Conservation (phyloP, 176 grass and related monocot species). For the Carex parvula region DNA sequence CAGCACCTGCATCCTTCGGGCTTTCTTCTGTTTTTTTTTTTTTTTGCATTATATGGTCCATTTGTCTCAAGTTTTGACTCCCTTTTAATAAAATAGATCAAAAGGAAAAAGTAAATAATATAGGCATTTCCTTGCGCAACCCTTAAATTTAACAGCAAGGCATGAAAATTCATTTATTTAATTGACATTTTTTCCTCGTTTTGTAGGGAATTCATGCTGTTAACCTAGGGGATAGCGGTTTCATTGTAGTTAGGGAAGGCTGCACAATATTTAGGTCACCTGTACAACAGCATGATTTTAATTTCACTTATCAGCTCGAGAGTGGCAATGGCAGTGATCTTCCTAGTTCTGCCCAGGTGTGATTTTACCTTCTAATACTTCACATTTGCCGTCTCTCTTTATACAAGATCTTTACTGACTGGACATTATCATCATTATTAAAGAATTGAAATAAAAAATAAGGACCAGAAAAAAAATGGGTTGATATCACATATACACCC, state of each 20-base stretch:
- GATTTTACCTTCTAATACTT: constrained; percentile 22
- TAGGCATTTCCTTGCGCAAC: background rate
- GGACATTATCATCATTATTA: background rate
- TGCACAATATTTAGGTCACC: constrained; percentile 82
- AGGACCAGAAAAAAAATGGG: background rate
- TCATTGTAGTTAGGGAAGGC: constrained; percentile 82
- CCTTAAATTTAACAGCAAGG: background rate
- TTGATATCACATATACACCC: too few species aligned
- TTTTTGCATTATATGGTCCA: background rate
- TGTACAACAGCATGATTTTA: constrained; percentile 97
- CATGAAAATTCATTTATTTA: background rate
- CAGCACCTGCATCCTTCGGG: background rate
- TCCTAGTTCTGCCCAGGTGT: constrained; percentile 86
- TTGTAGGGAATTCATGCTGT: constrained; percentile 73
- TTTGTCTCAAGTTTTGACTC: background rate
- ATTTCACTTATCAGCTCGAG: constrained; percentile 99
- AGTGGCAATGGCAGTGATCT: constrained; percentile 91
- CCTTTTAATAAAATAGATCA: background rate
- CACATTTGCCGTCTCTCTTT: background rate
- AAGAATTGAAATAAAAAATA: background rate
- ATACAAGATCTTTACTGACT: background rate
- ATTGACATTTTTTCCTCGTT: constrained; percentile 6
- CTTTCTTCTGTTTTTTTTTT: background rate
- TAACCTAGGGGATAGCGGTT: constrained; percentile 95
- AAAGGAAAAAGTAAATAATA: background rate